Evolutionary conservation across 345 rosid species (phyloP).

Genomic region (Euphorbia pulcherrima): DNA sequence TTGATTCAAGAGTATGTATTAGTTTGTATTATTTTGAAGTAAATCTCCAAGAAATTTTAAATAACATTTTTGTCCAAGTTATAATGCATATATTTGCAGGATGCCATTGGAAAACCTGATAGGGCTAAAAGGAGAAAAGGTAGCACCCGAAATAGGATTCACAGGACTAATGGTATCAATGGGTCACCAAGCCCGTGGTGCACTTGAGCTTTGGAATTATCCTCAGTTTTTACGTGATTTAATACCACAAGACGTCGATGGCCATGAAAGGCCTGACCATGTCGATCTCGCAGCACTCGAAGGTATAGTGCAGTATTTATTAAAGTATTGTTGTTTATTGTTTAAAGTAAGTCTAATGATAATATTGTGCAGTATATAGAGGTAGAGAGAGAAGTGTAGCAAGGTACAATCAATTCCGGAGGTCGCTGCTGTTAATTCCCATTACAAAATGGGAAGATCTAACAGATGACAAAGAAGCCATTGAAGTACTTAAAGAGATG

Average conservation of each 20-base stretch:
- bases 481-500: constrained; percentile 38
- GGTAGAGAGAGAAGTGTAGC: constrained; percentile 57
- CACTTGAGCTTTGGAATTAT: constrained; percentile 53
- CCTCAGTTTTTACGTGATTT: constrained; percentile 48
- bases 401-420: constrained; percentile 50
- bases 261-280: constrained; percentile 46
- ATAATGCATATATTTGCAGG: too few species aligned
- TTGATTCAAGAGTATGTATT: background rate
- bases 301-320: too few species aligned
- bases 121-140: constrained; percentile 43
- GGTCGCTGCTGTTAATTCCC: constrained; percentile 41
- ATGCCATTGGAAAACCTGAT: constrained; percentile 30
- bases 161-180: constrained; percentile 46
- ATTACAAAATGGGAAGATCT: constrained; percentile 59
- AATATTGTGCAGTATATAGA: constrained; percentile 39
- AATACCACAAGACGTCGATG: constrained; percentile 37
- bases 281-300: constrained; percentile 53
- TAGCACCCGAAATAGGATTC: constrained; percentile 39
- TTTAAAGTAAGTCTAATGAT: too few species aligned
- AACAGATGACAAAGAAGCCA: constrained; percentile 44
- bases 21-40: too few species aligned
- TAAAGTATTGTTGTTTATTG: too few species aligned
- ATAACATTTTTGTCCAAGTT: too few species aligned
- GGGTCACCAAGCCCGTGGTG: constrained; percentile 69
- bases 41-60: too few species aligned